A percentile compares a stretch with the other conserved stretches of the same genome.
Conservation (phyloP, 371 early-diverging fungal genomes). For the Rhizopus stolonifer region DNA sequence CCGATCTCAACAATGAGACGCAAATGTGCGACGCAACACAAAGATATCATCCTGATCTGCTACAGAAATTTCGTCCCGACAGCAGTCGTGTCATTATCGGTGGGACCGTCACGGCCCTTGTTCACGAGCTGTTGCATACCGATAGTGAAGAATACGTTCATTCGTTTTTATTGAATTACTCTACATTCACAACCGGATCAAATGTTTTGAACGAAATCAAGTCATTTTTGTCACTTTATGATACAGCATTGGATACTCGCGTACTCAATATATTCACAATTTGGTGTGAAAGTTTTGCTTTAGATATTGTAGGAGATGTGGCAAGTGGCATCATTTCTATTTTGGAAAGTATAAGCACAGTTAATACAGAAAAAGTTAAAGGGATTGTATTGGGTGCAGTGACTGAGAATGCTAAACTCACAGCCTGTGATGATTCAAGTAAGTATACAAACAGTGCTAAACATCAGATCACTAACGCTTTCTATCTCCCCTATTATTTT, state of each 20-base stretch:
- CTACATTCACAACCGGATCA: conserved; percentile 53
- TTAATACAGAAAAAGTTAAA: conserved; percentile 15
- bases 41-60: conserved; percentile 10
- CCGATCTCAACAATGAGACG: neutral
- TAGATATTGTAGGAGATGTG: conserved; percentile 45
- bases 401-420: conserved; percentile 22
- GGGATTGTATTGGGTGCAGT: conserved; percentile 32
- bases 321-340: conserved; percentile 37
- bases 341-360: conserved; percentile 17
- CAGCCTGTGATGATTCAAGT: conserved; percentile 8
- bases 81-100: conserved; percentile 30
- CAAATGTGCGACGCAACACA: conserved; percentile 31
- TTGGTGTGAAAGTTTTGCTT: conserved; percentile 31
- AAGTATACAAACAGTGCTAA: neutral
- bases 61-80: conserved; percentile 15
- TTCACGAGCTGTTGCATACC: conserved; percentile 60
- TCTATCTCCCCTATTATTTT: too few species aligned
- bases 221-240: conserved; percentile 15
- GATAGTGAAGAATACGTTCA: conserved; percentile 21
- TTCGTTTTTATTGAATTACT: conserved; percentile 62
- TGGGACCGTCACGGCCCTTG: conserved; percentile 63
- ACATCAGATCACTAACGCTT: neutral
- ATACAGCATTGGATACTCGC: neutral
- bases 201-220: conserved; percentile 56
- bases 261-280: conserved; percentile 29